Evolutionary conservation across 176 grass and related monocot species (phyloP).

Genomic region (Musa troglodytarum): DNA sequence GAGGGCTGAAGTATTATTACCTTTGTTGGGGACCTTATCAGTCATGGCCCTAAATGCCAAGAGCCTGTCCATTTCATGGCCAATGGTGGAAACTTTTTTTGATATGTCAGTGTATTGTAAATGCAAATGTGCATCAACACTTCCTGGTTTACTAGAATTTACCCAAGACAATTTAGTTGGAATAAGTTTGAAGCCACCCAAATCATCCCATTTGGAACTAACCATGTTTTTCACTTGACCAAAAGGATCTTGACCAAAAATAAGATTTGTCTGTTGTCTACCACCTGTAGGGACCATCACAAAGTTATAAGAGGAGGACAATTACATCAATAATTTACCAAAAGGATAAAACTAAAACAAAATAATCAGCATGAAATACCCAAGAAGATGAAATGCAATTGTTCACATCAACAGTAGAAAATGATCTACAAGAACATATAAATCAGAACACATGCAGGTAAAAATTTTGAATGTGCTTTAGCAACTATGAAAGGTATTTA

Average conservation of each 20-base stretch:
- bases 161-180: slow-evolving; percentile 4
- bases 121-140: neutral
- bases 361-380: neutral
- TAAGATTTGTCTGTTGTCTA: neutral
- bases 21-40: slow-evolving; percentile 29
- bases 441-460: too few relatives aligned
- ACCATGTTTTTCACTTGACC: slow-evolving; percentile 1
- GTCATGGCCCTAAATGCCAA: slow-evolving; percentile 52
- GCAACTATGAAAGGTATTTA: too few relatives aligned
- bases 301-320: neutral
- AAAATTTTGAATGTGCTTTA: too few relatives aligned
- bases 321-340: neutral
- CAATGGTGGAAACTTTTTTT: slow-evolving; percentile 29
- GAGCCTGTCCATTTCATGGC: slow-evolving; percentile 43
- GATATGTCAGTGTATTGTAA: slow-evolving; percentile 29
- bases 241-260: slow-evolving; percentile 8
- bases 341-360: neutral
- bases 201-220: neutral
- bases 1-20: slow-evolving; percentile 23
- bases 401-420: too few relatives aligned
- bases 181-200: slow-evolving; percentile 9
- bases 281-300: neutral
- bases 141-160: slow-evolving; percentile 2
- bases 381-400: neutral
- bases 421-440: too few relatives aligned